phyloP scores from a whole-genome alignment of 78 protist species.

The Dictyostelium intermedium region DNA sequence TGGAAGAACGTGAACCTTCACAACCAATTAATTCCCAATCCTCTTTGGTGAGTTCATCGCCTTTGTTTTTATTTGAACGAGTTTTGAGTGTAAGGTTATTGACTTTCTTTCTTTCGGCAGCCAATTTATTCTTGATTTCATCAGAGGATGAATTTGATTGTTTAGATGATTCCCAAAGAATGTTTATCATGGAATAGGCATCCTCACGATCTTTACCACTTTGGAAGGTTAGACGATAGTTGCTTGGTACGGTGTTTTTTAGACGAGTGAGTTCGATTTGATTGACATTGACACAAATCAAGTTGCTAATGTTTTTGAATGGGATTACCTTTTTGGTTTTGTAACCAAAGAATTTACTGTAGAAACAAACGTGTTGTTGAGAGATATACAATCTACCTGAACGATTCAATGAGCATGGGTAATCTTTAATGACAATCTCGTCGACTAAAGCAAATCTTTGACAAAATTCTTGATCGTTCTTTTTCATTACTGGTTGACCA shows the following conservation, averaged over 20 bases:
- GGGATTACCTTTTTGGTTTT: slow-evolving; percentile 75
- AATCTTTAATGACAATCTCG: slow-evolving; percentile 81
- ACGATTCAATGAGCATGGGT: slow-evolving; percentile 66
- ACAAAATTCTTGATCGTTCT: slow-evolving; percentile 79
- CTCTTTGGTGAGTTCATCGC: slow-evolving; percentile 71
- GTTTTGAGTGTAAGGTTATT: slow-evolving; percentile 36
- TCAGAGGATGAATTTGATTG: slow-evolving; percentile 7
- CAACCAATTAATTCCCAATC: slow-evolving; percentile 76
- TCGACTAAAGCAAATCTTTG: slow-evolving; percentile 35
- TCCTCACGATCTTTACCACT: slow-evolving; percentile 53
- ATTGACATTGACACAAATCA: slow-evolving; percentile 42
- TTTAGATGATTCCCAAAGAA: slow-evolving; percentile 53
- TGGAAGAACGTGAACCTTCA: slow-evolving; percentile 46
- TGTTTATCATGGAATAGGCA: slow-evolving; percentile 40
- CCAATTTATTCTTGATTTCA: slow-evolving; percentile 41
- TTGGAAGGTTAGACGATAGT: slow-evolving; percentile 46
- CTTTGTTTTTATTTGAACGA: slow-evolving; percentile 9
- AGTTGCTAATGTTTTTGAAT: slow-evolving; percentile 6
- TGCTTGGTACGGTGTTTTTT: background rate
- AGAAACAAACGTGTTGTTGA: slow-evolving; percentile 81
- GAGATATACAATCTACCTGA: slow-evolving; percentile 78
- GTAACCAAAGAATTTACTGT: slow-evolving; percentile 83
- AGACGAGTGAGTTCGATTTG: slow-evolving; percentile 45
- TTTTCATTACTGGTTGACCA: slow-evolving; percentile 40
- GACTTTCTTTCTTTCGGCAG: slow-evolving; percentile 43